phyloP scores from a whole-genome alignment of 2,329 filamentous ascomycete genomes.

The Dryadomyces quercus-mongolicae region DNA sequence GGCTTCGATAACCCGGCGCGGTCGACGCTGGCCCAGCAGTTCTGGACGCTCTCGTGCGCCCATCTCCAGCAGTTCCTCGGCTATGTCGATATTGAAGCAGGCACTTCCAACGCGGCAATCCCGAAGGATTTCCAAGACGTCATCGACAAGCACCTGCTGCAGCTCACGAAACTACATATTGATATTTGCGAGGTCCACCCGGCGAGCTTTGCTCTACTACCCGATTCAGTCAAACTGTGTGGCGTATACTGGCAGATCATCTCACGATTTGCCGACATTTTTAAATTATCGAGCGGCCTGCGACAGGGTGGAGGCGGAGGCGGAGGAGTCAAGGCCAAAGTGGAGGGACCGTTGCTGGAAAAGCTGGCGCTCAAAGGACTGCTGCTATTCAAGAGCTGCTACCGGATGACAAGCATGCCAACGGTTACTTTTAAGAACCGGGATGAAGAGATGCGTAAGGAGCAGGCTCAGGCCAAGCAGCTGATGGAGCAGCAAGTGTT shows the following conservation, averaged over 20 bases:
- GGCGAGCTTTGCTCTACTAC: slow-evolving; percentile 70
- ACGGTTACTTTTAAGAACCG: slow-evolving; percentile 75
- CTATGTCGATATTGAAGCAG: slow-evolving; percentile 27
- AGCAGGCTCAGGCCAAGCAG: slow-evolving; percentile 58
- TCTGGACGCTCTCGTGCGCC: slow-evolving; percentile 68
- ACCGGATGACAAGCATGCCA: slow-evolving; percentile 75
- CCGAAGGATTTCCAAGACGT: slow-evolving; percentile 43
- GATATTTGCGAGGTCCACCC: slow-evolving; percentile 73
- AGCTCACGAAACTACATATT: slow-evolving; percentile 84
- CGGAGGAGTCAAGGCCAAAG: slow-evolving; percentile 31
- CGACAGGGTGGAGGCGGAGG: slow-evolving; percentile 27
- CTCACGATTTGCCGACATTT: slow-evolving; percentile 63
- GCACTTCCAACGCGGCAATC: slow-evolving; percentile 34
- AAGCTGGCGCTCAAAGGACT: slow-evolving; percentile 74
- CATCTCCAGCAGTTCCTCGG: slow-evolving; percentile 68
- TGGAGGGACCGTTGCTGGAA: slow-evolving; percentile 57
- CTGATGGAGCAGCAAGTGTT: slow-evolving; percentile 64
- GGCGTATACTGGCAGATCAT: slow-evolving; percentile 79
- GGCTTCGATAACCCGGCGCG: slow-evolving; percentile 78
- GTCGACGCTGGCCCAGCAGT: slow-evolving; percentile 61
- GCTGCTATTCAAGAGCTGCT: slow-evolving; percentile 66
- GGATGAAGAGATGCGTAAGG: slow-evolving; percentile 59
- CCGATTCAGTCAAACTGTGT: slow-evolving; percentile 65
- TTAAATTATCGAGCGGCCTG: slow-evolving; percentile 48
- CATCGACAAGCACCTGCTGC: slow-evolving; percentile 76